Conservation (phyloP, 2,329 filamentous ascomycete species). For the Colletotrichum sp. region DNA sequence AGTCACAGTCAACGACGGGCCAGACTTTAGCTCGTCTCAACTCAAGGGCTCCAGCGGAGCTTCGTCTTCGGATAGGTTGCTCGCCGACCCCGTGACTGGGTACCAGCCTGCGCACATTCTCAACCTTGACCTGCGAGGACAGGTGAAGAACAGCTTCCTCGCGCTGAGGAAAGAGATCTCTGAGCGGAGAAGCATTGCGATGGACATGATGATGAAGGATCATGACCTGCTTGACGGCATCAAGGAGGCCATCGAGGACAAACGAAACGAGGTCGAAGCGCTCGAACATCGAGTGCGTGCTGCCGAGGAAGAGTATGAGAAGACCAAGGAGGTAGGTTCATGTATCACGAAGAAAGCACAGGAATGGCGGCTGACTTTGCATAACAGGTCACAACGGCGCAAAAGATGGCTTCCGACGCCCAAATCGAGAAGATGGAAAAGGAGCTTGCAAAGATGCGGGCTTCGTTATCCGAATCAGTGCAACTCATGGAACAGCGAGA, state of each 20-base stretch:
- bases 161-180: conserved; percentile 86
- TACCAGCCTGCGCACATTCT: conserved; percentile 90
- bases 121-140: conserved; percentile 85
- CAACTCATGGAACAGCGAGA: conserved; percentile 93
- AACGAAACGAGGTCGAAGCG: conserved; percentile 88
- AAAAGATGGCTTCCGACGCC: conserved; percentile 86
- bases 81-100: conserved; percentile 82
- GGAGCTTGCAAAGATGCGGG: conserved; percentile 91
- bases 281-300: conserved; percentile 87
- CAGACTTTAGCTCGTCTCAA: conserved; percentile 74
- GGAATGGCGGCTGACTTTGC: not conserved
- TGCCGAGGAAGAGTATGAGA: conserved; percentile 92
- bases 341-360: not conserved
- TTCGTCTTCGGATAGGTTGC: conserved; percentile 72
- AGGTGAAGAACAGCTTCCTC: conserved; percentile 80
- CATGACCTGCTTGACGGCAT: conserved; percentile 93
- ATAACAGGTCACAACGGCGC: conserved; percentile 70
- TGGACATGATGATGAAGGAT: conserved; percentile 93
- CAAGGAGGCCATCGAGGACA: conserved; percentile 96
- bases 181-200: conserved; percentile 80
- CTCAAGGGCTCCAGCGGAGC: conserved; percentile 44
- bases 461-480: conserved; percentile 82
- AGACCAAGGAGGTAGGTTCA: conserved; percentile 75
- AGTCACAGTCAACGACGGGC: conserved; percentile 78
- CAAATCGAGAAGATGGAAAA: conserved; percentile 99